A percentile compares a stretch with the other conserved stretches of the same genome.
These are phyloP conservation scores for Ceratorhiza oryzae-sativae DNA, from an alignment of 1,284 basidiomycete genomes.

Conservation along the genomic window DNA sequence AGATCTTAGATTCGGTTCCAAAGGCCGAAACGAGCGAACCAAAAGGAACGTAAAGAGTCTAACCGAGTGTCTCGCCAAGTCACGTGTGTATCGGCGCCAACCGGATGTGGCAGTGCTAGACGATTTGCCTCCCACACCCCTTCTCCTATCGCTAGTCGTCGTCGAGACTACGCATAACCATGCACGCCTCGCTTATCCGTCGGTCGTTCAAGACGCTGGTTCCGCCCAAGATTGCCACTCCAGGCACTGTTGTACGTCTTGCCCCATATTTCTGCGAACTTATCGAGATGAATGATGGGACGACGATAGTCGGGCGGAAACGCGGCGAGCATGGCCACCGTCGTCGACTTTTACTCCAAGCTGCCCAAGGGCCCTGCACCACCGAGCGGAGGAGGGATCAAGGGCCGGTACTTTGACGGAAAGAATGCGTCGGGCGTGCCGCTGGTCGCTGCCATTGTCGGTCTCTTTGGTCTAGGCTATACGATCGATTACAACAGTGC, in stretches of 20 bases:
- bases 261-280: slow-evolving; percentile 1
- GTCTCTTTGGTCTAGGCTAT: slow-evolving; percentile 84
- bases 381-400: slow-evolving; percentile 70
- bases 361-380: slow-evolving; percentile 75
- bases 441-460: slow-evolving; percentile 73
- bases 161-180: slow-evolving; percentile 52
- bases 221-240: slow-evolving; percentile 95
- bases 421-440: slow-evolving; percentile 84
- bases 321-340: slow-evolving; percentile 78
- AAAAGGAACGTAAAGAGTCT: no score
- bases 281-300: neutral
- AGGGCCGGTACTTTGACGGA: slow-evolving; percentile 81
- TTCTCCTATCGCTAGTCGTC: slow-evolving; percentile 12
- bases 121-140: slow-evolving; percentile 40
- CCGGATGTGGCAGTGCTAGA: slow-evolving; percentile 5
- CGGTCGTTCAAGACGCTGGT: slow-evolving; percentile 83
- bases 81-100: slow-evolving; percentile 9
- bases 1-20: neutral
- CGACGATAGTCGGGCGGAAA: slow-evolving; percentile 70
- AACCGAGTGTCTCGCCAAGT: neutral
- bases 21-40: neutral
- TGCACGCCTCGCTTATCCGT: slow-evolving; percentile 84
- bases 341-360: slow-evolving; percentile 94
- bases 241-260: slow-evolving; percentile 77
- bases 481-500: slow-evolving; percentile 90